Evolutionary conservation across 148 eudicot species (phyloP).

Genomic region (Diospyros kaki): DNA sequence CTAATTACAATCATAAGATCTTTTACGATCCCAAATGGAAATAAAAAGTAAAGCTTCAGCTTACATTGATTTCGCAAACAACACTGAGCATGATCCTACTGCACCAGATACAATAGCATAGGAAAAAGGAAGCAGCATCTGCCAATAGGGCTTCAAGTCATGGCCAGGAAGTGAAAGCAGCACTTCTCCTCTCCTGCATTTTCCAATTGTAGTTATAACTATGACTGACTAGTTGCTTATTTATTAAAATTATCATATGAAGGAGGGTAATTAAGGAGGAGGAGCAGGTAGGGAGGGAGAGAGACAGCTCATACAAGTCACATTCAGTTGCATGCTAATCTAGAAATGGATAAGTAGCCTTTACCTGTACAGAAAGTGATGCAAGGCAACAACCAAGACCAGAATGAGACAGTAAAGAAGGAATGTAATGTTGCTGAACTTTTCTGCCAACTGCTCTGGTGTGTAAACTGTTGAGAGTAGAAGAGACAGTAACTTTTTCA

Average conservation of each 20-base stretch:
- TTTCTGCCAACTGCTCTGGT: conserved; percentile 83
- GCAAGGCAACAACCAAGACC: conserved; percentile 56
- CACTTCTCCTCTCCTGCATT: conserved; percentile 80
- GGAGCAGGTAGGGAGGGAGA: neutral
- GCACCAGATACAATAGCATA: conserved; percentile 96
- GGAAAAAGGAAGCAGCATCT: conserved; percentile 85
- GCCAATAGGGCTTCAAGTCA: conserved; percentile 67
- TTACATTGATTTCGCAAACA: conserved; percentile 96
- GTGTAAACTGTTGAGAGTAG: conserved; percentile 61
- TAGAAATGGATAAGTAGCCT: neutral
- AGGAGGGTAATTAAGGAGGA: neutral
- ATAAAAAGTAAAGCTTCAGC: conserved; percentile 16
- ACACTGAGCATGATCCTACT: conserved; percentile 91
- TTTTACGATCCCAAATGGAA: neutral
- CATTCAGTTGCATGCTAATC: neutral
- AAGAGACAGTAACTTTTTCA: neutral
- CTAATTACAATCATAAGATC: too few relatives aligned
- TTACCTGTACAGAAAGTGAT: conserved; percentile 84
- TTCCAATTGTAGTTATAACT: conserved; percentile 2
- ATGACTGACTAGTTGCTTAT: neutral
- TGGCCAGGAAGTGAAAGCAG: conserved; percentile 55
- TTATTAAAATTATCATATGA: neutral
- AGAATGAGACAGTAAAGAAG: conserved; percentile 72
- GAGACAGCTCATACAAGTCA: neutral
- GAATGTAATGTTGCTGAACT: conserved; percentile 73